Evolutionary conservation across 1,284 basidiomycete species (phyloP).

Genomic region (Malassezia pachydermatis): DNA sequence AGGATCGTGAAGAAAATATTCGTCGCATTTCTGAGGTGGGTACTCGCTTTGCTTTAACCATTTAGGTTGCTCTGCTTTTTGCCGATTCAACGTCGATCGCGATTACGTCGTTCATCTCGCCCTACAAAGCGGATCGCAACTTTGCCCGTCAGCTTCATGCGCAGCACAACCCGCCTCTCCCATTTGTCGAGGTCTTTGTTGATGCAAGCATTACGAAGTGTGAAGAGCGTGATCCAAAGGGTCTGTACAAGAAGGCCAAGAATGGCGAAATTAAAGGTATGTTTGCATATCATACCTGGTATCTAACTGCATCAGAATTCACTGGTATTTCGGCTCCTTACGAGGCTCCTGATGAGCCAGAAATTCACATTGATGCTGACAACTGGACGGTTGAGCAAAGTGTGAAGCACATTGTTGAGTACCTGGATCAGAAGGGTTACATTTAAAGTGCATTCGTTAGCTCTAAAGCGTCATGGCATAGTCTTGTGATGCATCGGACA

Average conservation of each 20-base stretch:
- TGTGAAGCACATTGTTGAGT: constrained; percentile 70
- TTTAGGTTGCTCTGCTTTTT: constrained; percentile 74
- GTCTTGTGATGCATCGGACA: too few species aligned
- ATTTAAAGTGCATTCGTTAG: too few species aligned
- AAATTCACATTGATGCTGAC: constrained; percentile 86
- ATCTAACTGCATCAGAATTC: constrained; percentile 60
- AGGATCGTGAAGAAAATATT: constrained; percentile 92
- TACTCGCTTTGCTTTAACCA: neutral
- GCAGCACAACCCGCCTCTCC: constrained; percentile 55
- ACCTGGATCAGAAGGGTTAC: constrained; percentile 58
- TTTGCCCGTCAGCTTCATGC: constrained; percentile 72
- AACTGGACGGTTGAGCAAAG: constrained; percentile 68
- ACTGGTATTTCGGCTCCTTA: constrained; percentile 97
- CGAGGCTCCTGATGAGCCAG: constrained; percentile 73
- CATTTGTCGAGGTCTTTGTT: constrained; percentile 82
- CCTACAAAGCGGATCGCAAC: constrained; percentile 74
- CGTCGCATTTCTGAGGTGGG: constrained; percentile 75
- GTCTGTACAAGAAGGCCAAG: constrained; percentile 91
- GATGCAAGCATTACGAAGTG: constrained; percentile 82
- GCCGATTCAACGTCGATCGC: constrained; percentile 74
- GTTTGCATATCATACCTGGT: constrained; percentile 16
- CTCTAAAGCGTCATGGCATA: too few species aligned
- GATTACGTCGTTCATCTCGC: constrained; percentile 95
- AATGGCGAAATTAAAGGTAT: constrained; percentile 90
- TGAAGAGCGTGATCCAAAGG: constrained; percentile 90